Conservation (phyloP, 164 flowering plant genomes). For the Chimonanthus praecox region DNA sequence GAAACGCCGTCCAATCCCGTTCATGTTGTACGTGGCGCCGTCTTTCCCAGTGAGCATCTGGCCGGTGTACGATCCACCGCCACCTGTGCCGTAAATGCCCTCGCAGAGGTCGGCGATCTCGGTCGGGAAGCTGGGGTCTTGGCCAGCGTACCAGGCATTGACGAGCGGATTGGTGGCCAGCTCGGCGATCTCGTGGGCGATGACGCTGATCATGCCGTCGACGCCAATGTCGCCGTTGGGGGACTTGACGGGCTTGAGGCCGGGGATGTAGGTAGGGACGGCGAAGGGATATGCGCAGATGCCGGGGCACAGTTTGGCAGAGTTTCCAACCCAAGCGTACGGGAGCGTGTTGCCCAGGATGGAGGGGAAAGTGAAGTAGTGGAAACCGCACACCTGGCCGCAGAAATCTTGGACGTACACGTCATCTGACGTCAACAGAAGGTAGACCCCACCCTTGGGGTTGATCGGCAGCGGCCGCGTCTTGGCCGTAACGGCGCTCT, state of each 20-base stretch:
- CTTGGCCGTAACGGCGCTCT: constrained; percentile 50
- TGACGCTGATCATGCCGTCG: constrained; percentile 80
- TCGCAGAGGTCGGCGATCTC: constrained; percentile 95
- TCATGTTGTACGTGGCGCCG: constrained; percentile 86
- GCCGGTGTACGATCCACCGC: constrained; percentile 88
- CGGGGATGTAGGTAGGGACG: constrained; percentile 67
- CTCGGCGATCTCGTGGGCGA: constrained; percentile 92
- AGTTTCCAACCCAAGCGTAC: constrained; percentile 96
- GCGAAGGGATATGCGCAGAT: constrained; percentile 74
- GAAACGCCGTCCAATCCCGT: constrained; percentile 67
- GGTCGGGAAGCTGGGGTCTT: constrained; percentile 68
- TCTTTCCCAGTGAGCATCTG: constrained; percentile 51
- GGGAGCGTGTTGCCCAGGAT: constrained; percentile 74
- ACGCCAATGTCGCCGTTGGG: constrained; percentile 86
- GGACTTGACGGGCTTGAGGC: constrained; percentile 50
- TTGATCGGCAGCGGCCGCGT: constrained; percentile 64
- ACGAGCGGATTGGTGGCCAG: constrained; percentile 82
- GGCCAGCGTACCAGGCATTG: constrained; percentile 95
- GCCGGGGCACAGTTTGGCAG: constrained; percentile 68
- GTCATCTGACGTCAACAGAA: constrained; percentile 70
- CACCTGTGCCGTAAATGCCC: constrained; percentile 81
- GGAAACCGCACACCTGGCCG: constrained; percentile 83
- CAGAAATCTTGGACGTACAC: constrained; percentile 86
- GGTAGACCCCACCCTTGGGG: constrained; percentile 62
- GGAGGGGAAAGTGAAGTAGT: constrained; percentile 92